Percentiles rank a stretch among this genome's conserved stretches.
Conservation (phyloP, 2,329 filamentous ascomycete species). For the Thielaviopsis euricoi region DNA sequence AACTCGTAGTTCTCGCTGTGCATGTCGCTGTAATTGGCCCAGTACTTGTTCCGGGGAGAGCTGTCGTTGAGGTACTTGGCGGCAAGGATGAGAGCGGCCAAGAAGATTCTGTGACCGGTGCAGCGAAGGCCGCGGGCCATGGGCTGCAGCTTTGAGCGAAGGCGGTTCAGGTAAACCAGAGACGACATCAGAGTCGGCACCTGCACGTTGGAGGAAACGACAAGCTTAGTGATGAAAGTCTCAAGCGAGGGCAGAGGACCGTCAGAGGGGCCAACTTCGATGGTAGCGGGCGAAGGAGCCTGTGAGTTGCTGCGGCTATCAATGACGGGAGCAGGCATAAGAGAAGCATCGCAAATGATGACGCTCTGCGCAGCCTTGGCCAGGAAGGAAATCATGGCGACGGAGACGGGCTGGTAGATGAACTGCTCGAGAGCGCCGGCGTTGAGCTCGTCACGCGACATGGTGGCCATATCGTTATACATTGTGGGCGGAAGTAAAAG, state of each 20-base stretch:
- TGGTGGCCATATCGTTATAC: constrained; percentile 16
- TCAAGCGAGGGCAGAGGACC: constrained; percentile 61
- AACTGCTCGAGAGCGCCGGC: constrained; percentile 64
- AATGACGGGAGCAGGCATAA: constrained; percentile 29
- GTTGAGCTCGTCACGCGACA: constrained; percentile 43
- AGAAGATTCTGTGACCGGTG: constrained; percentile 94
- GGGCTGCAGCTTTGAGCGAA: constrained; percentile 72
- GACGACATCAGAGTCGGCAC: constrained; percentile 95
- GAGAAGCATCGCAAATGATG: constrained; percentile 57
- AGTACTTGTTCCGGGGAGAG: constrained; percentile 99
- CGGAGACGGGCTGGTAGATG: constrained; percentile 58
- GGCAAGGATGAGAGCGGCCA: constrained; percentile 68
- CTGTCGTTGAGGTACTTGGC: constrained; percentile 99
- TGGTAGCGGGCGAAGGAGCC: constrained; percentile 33
- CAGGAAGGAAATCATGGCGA: constrained; percentile 63
- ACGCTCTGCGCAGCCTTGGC: constrained; percentile 59
- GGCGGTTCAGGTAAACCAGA: constrained; percentile 76
- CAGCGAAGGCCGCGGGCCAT: constrained; percentile 93
- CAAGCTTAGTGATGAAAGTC: constrained; percentile 80
- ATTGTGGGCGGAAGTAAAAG: constrained; percentile 2
- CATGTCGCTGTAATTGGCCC: constrained; percentile 82
- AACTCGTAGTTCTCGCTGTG: constrained; percentile 51
- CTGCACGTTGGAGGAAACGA: constrained; percentile 87
- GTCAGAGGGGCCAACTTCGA: constrained; percentile 30
- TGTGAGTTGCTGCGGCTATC: constrained; percentile 18